Evolutionary conservation across 2,329 filamentous ascomycete species (phyloP).

Genomic region (Dothistroma septosporum): DNA sequence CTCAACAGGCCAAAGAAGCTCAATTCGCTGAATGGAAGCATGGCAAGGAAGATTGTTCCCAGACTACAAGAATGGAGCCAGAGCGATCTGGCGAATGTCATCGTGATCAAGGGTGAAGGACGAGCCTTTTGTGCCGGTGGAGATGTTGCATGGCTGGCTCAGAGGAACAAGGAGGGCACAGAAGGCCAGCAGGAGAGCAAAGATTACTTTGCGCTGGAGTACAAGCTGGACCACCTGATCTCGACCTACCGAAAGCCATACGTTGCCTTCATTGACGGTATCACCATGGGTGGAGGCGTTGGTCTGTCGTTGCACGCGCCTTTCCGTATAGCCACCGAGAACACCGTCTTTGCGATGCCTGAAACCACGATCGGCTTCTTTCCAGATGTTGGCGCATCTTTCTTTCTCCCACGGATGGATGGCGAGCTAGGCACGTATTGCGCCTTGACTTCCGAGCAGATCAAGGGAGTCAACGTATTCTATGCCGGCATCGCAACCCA

Average conservation of each 20-base stretch:
- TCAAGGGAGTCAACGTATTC: conserved; percentile 80
- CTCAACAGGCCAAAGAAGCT: conserved; percentile 89
- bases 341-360: conserved; percentile 95
- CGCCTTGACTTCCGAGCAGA: conserved; percentile 78
- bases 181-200: conserved; percentile 70
- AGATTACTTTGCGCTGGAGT: conserved; percentile 91
- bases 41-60: conserved; percentile 91
- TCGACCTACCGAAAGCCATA: conserved; percentile 91
- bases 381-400: conserved; percentile 93
- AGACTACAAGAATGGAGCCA: conserved; percentile 90
- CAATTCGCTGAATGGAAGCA: conserved; percentile 89
- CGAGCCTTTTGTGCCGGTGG: conserved; percentile 89
- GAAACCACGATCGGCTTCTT: conserved; percentile 99
- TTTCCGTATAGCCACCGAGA: conserved; percentile 93
- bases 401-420: conserved; percentile 88
- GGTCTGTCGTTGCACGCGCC: conserved; percentile 92
- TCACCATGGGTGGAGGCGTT: conserved; percentile 97
- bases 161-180: conserved; percentile 63
- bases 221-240: conserved; percentile 91
- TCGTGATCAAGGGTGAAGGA: conserved; percentile 88
- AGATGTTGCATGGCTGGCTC: conserved; percentile 76
- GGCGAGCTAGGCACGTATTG: conserved; percentile 87
- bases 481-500: conserved; percentile 92
- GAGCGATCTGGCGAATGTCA: conserved; percentile 86
- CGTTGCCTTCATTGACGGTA: conserved; percentile 92